Conservation (phyloP, 192 early-diverging fungal species). For the Coemansia sp. region DNA sequence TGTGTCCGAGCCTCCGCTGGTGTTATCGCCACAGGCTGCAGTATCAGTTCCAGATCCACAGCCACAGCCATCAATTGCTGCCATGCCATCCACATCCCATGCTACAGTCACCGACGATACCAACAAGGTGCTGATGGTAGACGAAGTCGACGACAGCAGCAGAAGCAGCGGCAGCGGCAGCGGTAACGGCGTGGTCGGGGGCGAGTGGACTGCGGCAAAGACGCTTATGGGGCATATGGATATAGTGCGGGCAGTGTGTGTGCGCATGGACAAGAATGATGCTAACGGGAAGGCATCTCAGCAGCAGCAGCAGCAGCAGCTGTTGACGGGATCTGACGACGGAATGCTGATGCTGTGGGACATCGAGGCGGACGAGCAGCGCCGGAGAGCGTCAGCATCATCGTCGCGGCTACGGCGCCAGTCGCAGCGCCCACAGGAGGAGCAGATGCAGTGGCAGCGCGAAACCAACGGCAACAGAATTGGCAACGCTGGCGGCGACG, state of each 20-base stretch:
- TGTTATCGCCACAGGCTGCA: neutral
- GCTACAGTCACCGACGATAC: neutral
- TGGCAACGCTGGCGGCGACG: neutral
- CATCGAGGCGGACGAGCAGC: constrained; percentile 16
- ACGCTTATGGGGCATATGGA: constrained; percentile 48
- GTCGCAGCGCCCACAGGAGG: neutral
- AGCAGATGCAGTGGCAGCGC: neutral
- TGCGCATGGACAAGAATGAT: neutral
- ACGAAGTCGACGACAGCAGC: constrained; percentile 15
- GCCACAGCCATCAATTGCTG: neutral
- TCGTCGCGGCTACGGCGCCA: neutral
- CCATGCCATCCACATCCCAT: neutral
- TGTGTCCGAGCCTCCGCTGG: neutral
- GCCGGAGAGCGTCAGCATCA: neutral
- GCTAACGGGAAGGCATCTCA: neutral
- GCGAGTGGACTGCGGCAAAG: constrained; percentile 14
- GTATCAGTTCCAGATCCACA: neutral
- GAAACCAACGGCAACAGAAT: constrained; percentile 2
- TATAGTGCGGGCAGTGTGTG: constrained; percentile 23
- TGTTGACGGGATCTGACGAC: constrained; percentile 42
- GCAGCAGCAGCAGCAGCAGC: constrained; percentile 8
- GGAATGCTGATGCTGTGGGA: constrained; percentile 52
- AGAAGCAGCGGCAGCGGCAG: neutral
- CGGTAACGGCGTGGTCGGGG: neutral
- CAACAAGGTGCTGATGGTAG: constrained; percentile 23